Conservation (phyloP, 345 rosid species). For the Turritis glabra region DNA sequence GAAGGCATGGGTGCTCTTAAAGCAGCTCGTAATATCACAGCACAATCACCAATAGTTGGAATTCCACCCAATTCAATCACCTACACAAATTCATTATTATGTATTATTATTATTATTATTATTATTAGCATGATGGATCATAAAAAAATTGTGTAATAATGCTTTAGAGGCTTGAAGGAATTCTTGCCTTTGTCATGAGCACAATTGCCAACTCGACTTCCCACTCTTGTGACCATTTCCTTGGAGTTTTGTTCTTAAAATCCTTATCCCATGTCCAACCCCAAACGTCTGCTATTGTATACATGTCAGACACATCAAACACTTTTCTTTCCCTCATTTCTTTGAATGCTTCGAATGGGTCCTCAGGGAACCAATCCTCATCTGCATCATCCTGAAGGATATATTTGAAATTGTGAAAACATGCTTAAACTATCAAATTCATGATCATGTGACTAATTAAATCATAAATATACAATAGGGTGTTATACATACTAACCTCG, state of each 20-base stretch:
- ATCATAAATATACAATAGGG: slow-evolving; percentile 6
- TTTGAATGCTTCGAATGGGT: slow-evolving; percentile 79
- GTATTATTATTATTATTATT: background rate
- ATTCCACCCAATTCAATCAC: slow-evolving; percentile 84
- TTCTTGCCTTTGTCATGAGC: slow-evolving; percentile 74
- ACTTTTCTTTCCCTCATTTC: slow-evolving; percentile 79
- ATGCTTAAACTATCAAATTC: slow-evolving; percentile 5
- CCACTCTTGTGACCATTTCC: slow-evolving; percentile 93
- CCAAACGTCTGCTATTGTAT: slow-evolving; percentile 97
- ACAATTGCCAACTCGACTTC: slow-evolving; percentile 88
- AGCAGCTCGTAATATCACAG: slow-evolving; percentile 79
- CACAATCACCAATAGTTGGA: slow-evolving; percentile 91
- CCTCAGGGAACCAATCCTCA: slow-evolving; percentile 93
- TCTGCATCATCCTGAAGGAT: slow-evolving; percentile 70
- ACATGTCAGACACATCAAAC: slow-evolving; percentile 84
- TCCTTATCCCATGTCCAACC: slow-evolving; percentile 99
- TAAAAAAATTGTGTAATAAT: background rate
- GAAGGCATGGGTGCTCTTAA: slow-evolving; percentile 88
- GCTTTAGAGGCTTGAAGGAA: background rate
- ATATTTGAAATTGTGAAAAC: slow-evolving; percentile 16
- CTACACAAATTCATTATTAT: slow-evolving; percentile 43
- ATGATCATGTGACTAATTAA: slow-evolving; percentile 10
- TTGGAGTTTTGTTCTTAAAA: slow-evolving; percentile 68
- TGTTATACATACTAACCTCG: slow-evolving; percentile 62
- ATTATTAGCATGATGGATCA: background rate